A percentile compares a stretch with the other conserved stretches of the same genome.
phyloP scores from a whole-genome alignment of 2,329 filamentous ascomycete genomes.

The Leptographium radiaticola region DNA sequence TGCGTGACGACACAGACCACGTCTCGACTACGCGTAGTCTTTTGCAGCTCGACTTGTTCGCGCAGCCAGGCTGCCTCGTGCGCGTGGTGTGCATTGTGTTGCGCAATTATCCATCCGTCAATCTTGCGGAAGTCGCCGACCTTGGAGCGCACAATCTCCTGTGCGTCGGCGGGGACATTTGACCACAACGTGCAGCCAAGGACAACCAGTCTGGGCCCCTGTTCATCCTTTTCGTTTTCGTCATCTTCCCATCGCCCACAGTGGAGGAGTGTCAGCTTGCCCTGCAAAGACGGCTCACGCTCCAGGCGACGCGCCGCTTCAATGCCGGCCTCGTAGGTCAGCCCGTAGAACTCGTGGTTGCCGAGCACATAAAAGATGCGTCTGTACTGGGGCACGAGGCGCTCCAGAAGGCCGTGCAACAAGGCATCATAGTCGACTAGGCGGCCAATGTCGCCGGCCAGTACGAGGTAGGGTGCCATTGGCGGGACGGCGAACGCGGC shows the following conservation, averaged over 20 bases:
- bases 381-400: slow-evolving; percentile 32
- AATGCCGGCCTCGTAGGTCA: not conserved
- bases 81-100: slow-evolving; percentile 34
- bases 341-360: slow-evolving; percentile 40
- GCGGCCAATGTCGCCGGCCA: slow-evolving; percentile 45
- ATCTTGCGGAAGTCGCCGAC: slow-evolving; percentile 43
- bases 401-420: slow-evolving; percentile 24
- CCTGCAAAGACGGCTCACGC: too few relatives aligned
- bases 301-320: not conserved
- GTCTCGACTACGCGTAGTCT: not conserved
- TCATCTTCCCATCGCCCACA: too few relatives aligned
- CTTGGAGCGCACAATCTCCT: slow-evolving; percentile 25
- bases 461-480: slow-evolving; percentile 35
- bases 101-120: slow-evolving; percentile 32
- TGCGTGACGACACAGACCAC: slow-evolving; percentile 33
- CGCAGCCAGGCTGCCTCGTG: slow-evolving; percentile 38
- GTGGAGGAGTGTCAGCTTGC: too few relatives aligned
- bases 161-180: slow-evolving; percentile 25
- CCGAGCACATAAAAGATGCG: slow-evolving; percentile 38
- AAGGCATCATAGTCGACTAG: slow-evolving; percentile 25
- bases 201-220: slow-evolving; percentile 24
- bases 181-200: slow-evolving; percentile 48
- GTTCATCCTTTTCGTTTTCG: not conserved
- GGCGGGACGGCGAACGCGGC: not conserved
- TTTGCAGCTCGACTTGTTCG: slow-evolving; percentile 18